phyloP scores from a whole-genome alignment of 2,329 filamentous ascomycete species.

The Aspergillus amoenus region DNA sequence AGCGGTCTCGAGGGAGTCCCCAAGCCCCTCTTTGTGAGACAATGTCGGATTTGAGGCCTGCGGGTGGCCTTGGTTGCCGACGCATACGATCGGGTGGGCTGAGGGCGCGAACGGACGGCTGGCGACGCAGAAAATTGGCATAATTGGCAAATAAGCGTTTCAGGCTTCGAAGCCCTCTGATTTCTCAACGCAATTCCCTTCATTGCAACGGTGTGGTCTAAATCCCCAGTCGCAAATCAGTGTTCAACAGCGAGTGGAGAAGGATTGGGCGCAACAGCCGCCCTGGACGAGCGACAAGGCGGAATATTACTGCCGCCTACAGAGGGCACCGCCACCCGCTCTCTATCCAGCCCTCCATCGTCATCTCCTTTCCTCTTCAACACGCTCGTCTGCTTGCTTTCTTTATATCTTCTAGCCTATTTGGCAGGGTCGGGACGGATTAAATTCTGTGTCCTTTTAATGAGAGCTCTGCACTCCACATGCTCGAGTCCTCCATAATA shows the following conservation, averaged over 20 bases:
- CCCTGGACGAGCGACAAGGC: conserved; percentile 21
- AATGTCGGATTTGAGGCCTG: conserved; percentile 16
- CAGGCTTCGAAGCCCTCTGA: conserved; percentile 23
- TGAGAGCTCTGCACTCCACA: conserved; percentile 4
- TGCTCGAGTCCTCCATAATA: conserved; percentile 16
- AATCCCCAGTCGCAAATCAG: not conserved
- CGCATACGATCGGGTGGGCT: conserved; percentile 22
- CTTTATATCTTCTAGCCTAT: not conserved
- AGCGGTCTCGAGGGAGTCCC: conserved; percentile 5
- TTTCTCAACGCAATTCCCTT: conserved; percentile 35
- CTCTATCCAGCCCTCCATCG: conserved; percentile 24
- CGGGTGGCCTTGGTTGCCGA: conserved; percentile 14
- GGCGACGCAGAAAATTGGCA: conserved; percentile 35
- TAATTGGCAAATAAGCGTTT: conserved; percentile 38
- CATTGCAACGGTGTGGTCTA: conserved; percentile 26
- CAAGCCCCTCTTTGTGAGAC: conserved; percentile 16
- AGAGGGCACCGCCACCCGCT: conserved; percentile 19
- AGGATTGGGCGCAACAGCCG: conserved; percentile 6
- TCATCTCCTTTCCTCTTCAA: conserved; percentile 13
- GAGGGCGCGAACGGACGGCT: conserved; percentile 17
- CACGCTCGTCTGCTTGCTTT: not conserved
- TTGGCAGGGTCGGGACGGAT: not conserved
- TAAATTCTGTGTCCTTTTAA: not conserved
- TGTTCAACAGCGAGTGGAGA: conserved; percentile 8
- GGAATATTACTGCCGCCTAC: conserved; percentile 28